Evolutionary conservation across 2,329 filamentous ascomycete genomes (phyloP), one percentile per base, ranked within the genome.

Genomic region (Cadophora sp.): DNA sequence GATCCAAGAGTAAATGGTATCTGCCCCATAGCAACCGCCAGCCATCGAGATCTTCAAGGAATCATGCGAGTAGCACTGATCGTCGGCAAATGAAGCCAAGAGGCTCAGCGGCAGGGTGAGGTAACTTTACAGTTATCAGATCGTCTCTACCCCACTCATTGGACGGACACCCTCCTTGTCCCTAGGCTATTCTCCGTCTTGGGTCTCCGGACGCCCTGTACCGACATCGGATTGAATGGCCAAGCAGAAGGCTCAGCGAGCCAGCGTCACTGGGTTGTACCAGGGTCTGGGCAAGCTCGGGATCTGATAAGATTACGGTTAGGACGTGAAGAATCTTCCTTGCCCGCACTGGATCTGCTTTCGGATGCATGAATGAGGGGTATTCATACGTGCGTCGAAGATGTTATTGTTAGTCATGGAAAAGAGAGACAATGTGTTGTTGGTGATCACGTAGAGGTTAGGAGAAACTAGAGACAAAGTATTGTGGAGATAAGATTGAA

Each of bases 291-390:
- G 19, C 46, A 53, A 31, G 29, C 83, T 82, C 83, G 84, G 85
- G 79, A 85, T 86, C 84, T 83, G 83, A 85, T 85, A 85, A 85
- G 83, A 80, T 80, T 68, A 37, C 46, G 63, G 26, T 46, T 40
- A 51, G 64, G 48, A 34, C n/a, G 55, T 43, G 66, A 65, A 73
- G 66, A 73, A 64, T 73, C 69, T 74, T 74, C 72, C 72, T 65
- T 74, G 72, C 62, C 31, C 27, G 48, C 22, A 2, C 4, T 22
- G 7, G 48, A 22, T 48, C 34, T 46, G 43, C 24, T 29, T 34
- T 12, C 14, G n/a, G 26, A 26, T 62, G 43, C 59, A 62, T 31
- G 29, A 24, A 22, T n/a, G 27, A 55, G 26, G 4, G 26, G 27
- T 55, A 27, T 55, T 9, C 1, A 29, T 19, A 31, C 12, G 12